Percentiles rank a stretch among this genome's conserved stretches.
These are phyloP conservation scores for Phialophora tarda DNA, from an alignment of 2,329 filamentous ascomycete genomes.

Conservation along the genomic window DNA sequence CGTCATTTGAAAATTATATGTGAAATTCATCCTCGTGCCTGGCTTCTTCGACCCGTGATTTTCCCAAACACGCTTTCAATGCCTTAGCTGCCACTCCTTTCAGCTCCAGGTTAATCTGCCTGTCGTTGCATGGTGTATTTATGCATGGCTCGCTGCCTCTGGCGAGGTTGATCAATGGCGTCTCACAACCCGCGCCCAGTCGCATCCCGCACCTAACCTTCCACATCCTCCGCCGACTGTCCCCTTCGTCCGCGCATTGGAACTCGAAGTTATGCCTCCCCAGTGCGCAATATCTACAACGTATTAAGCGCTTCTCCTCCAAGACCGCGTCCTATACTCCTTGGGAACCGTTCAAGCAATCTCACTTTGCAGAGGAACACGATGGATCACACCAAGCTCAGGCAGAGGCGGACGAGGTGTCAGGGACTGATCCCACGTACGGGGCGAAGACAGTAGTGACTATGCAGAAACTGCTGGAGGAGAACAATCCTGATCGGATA, in stretches of 20 bases:
- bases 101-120: slow-evolving; percentile 11
- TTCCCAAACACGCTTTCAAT: slow-evolving; percentile 3
- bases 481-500: slow-evolving; percentile 50
- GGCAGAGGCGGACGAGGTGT: background rate
- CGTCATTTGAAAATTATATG: slow-evolving; percentile 20
- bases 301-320: slow-evolving; percentile 13
- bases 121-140: slow-evolving; percentile 25
- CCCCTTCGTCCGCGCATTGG: slow-evolving; percentile 14
- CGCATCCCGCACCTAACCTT: slow-evolving; percentile 36
- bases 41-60: background rate
- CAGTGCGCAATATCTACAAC: slow-evolving; percentile 5
- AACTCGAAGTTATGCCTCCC: slow-evolving; percentile 16
- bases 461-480: slow-evolving; percentile 41
- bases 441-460: slow-evolving; percentile 13
- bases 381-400: slow-evolving; percentile 6
- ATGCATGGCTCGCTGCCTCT: slow-evolving; percentile 37
- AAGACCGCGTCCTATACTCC: background rate
- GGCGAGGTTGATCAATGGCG: slow-evolving; percentile 34
- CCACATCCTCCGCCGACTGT: slow-evolving; percentile 31
- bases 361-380: slow-evolving; percentile 1
- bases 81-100: slow-evolving; percentile 23
- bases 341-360: slow-evolving; percentile 1
- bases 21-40: background rate
- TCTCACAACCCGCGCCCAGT: slow-evolving; percentile 29
- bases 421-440: slow-evolving; percentile 6